Conservation (phyloP, 768 basidiomycete genomes). For the Pleurotus tuber-regium region DNA sequence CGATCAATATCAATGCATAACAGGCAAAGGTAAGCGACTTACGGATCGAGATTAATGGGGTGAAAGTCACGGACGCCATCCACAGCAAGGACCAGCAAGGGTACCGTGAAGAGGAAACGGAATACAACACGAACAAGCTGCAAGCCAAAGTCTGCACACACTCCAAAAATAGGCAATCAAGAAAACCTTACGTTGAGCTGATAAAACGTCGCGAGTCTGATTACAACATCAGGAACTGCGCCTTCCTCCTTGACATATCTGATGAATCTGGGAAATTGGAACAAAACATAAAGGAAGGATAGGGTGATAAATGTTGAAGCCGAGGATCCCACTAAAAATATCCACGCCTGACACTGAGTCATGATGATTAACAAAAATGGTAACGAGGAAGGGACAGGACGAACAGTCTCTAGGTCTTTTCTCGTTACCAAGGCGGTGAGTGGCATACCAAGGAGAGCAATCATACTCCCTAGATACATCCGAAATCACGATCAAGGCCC, state of each 20-base stretch:
- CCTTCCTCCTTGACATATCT: conserved; percentile 69
- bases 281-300: conserved; percentile 69
- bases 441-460: conserved; percentile 71
- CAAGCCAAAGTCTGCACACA: no score
- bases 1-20: background rate
- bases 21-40: conserved; percentile 30
- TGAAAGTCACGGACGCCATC: conserved; percentile 58
- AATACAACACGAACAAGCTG: conserved; percentile 73
- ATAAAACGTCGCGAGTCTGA: conserved; percentile 72
- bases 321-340: conserved; percentile 69
- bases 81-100: conserved; percentile 61
- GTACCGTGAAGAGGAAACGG: conserved; percentile 70
- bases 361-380: conserved; percentile 10
- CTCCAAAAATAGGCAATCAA: no score
- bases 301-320: conserved; percentile 68
- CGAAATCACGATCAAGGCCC: conserved; percentile 2
- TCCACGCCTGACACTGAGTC: conserved; percentile 66
- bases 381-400: conserved; percentile 14
- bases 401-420: conserved; percentile 55
- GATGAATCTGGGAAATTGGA: conserved; percentile 69
- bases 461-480: conserved; percentile 49
- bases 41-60: conserved; percentile 53
- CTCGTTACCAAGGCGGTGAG: conserved; percentile 61
- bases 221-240: conserved; percentile 70
- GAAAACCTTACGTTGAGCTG: conserved; percentile 76